Evolutionary conservation across 345 rosid genomes (phyloP), one percentile per base, ranked within the genome.

Genomic region (Eucalyptus camaldulensis): DNA sequence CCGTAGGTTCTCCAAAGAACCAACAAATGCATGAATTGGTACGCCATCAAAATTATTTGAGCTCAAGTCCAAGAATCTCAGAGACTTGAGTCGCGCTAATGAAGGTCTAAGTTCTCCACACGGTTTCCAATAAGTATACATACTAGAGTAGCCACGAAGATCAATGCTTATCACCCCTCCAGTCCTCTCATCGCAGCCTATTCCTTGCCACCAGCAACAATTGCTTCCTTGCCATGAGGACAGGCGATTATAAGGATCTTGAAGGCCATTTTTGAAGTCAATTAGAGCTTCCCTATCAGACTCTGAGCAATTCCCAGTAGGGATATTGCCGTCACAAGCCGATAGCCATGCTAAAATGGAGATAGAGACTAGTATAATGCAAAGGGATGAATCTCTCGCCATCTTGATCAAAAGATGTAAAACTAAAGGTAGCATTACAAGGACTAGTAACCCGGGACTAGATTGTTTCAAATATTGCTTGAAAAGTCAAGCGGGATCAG

Each of bases 31-130:
- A 72, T 93, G 95, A 92, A 94, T 80, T 49, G 91, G 43, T 31
- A 88, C 50, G 27, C 65, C 88, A 62, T 27, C 29, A 88, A 91
- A 91, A 13, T 88, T 37, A 88, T 92, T 93, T 65, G 81, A 88
- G 89, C 95, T 94, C 92, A 93, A 88, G 88, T 93, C 96, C 33
- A 93, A 72, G 80, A 88, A 87, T 49, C 88, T 85, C 49, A 93
- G 69, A 72, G 92, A 93, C 85, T 88, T 85, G 43, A 94, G 91
- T 24, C 83, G 87, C 4, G 53, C 44, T 90, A 94, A 33, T 19
- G 95, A 92, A 88, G 93, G 93, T 51, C 92, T 92, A 47, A 93
- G 88, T 80, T 91, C 91, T 24, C 96, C 95, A 76, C 95, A 87
- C 50, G 92, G 86, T 33, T 33, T 33, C 92, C 91, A 43, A 47